Evolutionary conservation across 805 yeast species (phyloP).

Genomic region (Candida suzukii): DNA sequence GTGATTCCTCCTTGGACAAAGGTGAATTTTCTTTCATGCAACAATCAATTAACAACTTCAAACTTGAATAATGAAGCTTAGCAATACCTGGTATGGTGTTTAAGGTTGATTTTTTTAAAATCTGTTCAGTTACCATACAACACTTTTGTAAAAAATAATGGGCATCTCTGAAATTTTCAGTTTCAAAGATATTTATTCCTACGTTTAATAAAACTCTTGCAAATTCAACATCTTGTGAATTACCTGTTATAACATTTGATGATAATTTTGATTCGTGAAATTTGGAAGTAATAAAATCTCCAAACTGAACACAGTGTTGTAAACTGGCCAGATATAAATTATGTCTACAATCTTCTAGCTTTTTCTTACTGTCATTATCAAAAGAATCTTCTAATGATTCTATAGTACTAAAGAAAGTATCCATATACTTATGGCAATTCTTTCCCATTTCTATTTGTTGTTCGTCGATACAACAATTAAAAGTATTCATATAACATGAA

Average conservation of each 20-base stretch:
- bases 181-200: conserved; percentile 7
- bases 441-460: conserved; percentile 9
- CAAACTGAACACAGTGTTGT: conserved; percentile 22
- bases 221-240: conserved; percentile 7
- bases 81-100: conserved; percentile 7
- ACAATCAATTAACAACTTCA: conserved; percentile 20
- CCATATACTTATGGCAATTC: conserved; percentile 23
- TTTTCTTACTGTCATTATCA: not conserved
- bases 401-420: conserved; percentile 15
- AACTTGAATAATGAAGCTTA: conserved; percentile 15
- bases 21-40: conserved; percentile 18
- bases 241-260: too few species aligned
- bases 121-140: conserved; percentile 12
- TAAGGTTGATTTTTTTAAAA: conserved; percentile 5
- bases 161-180: conserved; percentile 4
- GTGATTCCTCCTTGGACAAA: conserved; percentile 10
- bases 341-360: not conserved
- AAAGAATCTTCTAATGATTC: conserved; percentile 8
- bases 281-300: conserved; percentile 28
- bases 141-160: conserved; percentile 10
- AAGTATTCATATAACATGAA: conserved; percentile 23
- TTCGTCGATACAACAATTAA: conserved; percentile 23
- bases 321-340: conserved; percentile 4
- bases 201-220: conserved; percentile 28
- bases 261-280: conserved; percentile 22